Evolutionary conservation across 352 stramenopile genomes (phyloP).

Genomic region (Globisporangium megalacanthum): DNA sequence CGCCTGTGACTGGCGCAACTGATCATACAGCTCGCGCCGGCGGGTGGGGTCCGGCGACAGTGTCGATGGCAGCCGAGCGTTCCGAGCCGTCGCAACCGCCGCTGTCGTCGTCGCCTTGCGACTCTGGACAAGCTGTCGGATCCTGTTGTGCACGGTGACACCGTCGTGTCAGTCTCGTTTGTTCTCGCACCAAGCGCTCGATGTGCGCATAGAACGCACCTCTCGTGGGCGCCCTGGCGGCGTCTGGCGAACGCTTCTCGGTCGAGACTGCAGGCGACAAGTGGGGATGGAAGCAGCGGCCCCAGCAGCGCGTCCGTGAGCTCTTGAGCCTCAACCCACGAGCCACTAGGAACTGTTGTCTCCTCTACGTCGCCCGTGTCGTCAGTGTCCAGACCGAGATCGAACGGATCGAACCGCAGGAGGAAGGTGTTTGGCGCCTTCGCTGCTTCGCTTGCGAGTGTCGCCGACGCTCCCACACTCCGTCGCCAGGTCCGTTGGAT

Average conservation of each 20-base stretch:
- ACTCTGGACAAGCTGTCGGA: slow-evolving; percentile 9
- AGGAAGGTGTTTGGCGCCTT: slow-evolving; percentile 14
- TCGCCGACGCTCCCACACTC: background rate
- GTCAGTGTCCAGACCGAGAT: slow-evolving; percentile 3
- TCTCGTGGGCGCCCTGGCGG: slow-evolving; percentile 22
- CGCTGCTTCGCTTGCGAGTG: background rate
- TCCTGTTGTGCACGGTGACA: slow-evolving; percentile 4
- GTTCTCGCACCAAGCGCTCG: background rate
- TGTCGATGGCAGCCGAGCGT: background rate
- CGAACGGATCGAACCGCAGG: slow-evolving; percentile 32
- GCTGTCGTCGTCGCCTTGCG: background rate
- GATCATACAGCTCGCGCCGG: slow-evolving; percentile 39
- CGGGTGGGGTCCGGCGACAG: slow-evolving; percentile 5
- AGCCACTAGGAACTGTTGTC: background rate
- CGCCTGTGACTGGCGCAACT: slow-evolving; percentile 27
- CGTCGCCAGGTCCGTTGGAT: slow-evolving; percentile 49
- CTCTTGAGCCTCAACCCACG: background rate
- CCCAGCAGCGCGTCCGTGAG: slow-evolving; percentile 4
- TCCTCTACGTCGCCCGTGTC: slow-evolving; percentile 10
- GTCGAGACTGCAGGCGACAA: background rate
- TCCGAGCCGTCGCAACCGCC: background rate
- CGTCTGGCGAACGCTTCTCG: slow-evolving; percentile 19
- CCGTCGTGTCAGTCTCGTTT: too few relatives aligned
- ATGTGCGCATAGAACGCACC: slow-evolving; percentile 13
- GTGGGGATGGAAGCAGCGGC: slow-evolving; percentile 2